These are phyloP conservation scores for Panaeolus cyanescens DNA, from an alignment of 768 basidiomycete genomes.

Conservation along the genomic window DNA sequence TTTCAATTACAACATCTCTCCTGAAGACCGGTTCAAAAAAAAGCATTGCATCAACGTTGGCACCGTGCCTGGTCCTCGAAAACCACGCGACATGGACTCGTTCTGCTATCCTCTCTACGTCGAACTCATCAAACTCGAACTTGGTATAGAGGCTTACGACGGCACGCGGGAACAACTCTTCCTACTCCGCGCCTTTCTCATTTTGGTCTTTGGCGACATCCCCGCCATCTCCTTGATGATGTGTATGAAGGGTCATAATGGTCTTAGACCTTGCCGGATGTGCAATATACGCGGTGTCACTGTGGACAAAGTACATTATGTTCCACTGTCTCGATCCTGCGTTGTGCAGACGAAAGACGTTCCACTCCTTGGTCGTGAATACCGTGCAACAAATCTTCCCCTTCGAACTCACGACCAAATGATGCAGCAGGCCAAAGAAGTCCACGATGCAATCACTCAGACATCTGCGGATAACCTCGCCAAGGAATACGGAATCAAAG, in stretches of 20 bases:
- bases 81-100: conserved; percentile 38
- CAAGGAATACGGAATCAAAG: conserved; percentile 34
- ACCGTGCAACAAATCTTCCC: conserved; percentile 17
- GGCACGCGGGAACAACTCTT: neutral
- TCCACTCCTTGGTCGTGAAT: no score
- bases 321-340: conserved; percentile 16
- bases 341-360: neutral
- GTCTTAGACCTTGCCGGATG: conserved; percentile 29
- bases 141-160: conserved; percentile 32
- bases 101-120: conserved; percentile 39
- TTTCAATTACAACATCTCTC: conserved; percentile 29
- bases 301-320: conserved; percentile 17
- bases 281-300: conserved; percentile 31
- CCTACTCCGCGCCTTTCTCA: conserved; percentile 7
- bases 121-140: conserved; percentile 31
- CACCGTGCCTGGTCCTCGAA: conserved; percentile 44
- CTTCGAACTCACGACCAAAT: conserved; percentile 11
- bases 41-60: conserved; percentile 35
- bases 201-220: conserved; percentile 11
- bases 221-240: conserved; percentile 12
- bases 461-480: conserved; percentile 18
- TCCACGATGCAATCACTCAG: conserved; percentile 12
- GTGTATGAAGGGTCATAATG: conserved; percentile 41
- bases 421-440: conserved; percentile 15
- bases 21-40: conserved; percentile 30